A percentile compares a stretch with the other conserved stretches of the same genome.
Conservation (phyloP, 306 rosid genomes). For the Medicago truncatula region DNA sequence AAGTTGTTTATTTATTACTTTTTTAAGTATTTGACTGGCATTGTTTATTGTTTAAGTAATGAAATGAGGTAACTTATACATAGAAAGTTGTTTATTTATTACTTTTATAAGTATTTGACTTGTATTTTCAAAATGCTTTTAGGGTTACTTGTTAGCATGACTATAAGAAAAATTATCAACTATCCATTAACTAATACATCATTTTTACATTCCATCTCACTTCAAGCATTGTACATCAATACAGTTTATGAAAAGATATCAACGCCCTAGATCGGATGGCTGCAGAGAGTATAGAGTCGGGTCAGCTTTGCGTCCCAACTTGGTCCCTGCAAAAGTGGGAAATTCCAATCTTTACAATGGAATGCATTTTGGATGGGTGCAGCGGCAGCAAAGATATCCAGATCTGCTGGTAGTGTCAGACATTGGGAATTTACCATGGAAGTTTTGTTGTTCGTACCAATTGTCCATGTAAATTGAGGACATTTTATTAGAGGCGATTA, state of each 20-base stretch:
- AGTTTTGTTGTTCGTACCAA: constrained; percentile 48
- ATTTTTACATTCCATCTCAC: constrained; percentile 3
- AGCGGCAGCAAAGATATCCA: constrained; percentile 36
- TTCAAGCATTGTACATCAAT: background rate
- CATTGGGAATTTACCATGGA: constrained; percentile 44
- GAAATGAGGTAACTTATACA: no score
- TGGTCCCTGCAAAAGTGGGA: constrained; percentile 30
- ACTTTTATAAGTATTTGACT: no score
- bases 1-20: no score
- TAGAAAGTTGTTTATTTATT: no score
- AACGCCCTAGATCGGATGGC: constrained; percentile 45
- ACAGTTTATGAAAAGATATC: constrained; percentile 54
- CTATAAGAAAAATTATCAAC: no score
- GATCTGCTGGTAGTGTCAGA: constrained; percentile 50
- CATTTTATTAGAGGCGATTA: constrained; percentile 46
- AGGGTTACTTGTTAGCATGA: no score
- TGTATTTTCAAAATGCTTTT: no score
- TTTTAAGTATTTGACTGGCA: no score
- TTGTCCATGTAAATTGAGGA: constrained; percentile 50
- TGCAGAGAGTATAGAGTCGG: constrained; percentile 46
- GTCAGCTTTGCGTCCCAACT: constrained; percentile 46
- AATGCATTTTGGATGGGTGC: constrained; percentile 52
- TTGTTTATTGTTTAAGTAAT: no score
- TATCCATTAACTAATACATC: constrained; percentile 6
- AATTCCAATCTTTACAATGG: constrained; percentile 43